phyloP scores from a whole-genome alignment of 169 alveolate species.

The Plasmodium berghei region DNA sequence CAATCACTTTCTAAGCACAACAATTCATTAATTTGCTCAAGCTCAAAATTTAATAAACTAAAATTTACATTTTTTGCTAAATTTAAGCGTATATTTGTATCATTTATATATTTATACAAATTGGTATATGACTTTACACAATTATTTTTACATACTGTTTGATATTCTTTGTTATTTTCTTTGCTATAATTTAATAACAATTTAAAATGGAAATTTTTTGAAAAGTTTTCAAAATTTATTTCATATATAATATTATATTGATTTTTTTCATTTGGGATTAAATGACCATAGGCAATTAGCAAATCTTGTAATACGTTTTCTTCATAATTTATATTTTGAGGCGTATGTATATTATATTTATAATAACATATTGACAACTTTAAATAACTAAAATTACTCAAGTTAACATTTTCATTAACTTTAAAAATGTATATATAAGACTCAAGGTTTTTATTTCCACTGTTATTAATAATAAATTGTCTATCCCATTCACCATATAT shows the following conservation, averaged over 20 bases:
- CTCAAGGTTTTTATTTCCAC: slow-evolving; percentile 21
- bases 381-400: slow-evolving; percentile 22
- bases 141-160: neutral
- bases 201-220: slow-evolving; percentile 31
- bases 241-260: slow-evolving; percentile 21
- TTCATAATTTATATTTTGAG: slow-evolving; percentile 40
- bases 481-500: slow-evolving; percentile 54
- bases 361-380: slow-evolving; percentile 48
- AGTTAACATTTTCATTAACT: slow-evolving; percentile 5
- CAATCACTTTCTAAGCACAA: slow-evolving; percentile 39
- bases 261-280: slow-evolving; percentile 22
- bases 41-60: slow-evolving; percentile 36
- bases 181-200: slow-evolving; percentile 23
- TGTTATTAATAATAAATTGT: slow-evolving; percentile 22
- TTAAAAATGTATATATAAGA: slow-evolving; percentile 48
- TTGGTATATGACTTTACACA: slow-evolving; percentile 2
- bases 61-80: slow-evolving; percentile 21
- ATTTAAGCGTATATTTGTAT: slow-evolving; percentile 24
- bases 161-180: neutral
- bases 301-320: slow-evolving; percentile 53
- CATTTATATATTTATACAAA: slow-evolving; percentile 59
- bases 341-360: slow-evolving; percentile 61
- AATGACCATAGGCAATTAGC: neutral
- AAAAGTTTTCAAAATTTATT: slow-evolving; percentile 36
- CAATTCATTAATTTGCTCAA: slow-evolving; percentile 53